A percentile compares a stretch with the other conserved stretches of the same genome.
Evolutionary conservation across 2,329 filamentous ascomycete species (phyloP).

Genomic region (Ceratocystis lukuohia): DNA sequence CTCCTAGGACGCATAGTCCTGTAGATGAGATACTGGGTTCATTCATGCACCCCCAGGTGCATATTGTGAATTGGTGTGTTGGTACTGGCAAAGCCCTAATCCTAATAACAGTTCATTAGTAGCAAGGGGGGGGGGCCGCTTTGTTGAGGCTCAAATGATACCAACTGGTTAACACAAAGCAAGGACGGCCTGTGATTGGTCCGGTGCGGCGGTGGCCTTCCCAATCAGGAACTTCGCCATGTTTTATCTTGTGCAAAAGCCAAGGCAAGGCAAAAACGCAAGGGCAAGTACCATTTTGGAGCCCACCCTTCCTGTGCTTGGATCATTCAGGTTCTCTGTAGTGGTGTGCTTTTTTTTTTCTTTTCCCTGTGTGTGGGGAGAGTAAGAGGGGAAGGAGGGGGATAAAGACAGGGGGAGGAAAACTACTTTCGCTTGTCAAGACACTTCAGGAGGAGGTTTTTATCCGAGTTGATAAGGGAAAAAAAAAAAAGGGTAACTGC

Average conservation of each 20-base stretch:
- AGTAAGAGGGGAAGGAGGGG: neutral
- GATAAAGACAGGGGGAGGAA: neutral
- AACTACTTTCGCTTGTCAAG: constrained; percentile 1
- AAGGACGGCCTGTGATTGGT: neutral
- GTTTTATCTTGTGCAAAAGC: neutral
- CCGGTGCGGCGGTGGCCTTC: neutral
- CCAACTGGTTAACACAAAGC: neutral
- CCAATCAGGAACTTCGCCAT: neutral
- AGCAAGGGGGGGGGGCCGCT: neutral
- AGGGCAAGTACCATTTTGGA: neutral
- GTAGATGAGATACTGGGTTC: neutral
- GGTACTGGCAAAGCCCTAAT: neutral
- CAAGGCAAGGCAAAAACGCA: neutral
- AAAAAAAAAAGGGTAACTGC: neutral
- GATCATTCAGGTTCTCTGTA: neutral
- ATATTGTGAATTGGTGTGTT: neutral
- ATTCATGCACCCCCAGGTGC: constrained; percentile 3
- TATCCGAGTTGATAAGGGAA: neutral
- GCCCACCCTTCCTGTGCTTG: neutral
- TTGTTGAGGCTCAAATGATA: constrained; percentile 1
- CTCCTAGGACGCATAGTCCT: neutral
- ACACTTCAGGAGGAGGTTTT: neutral
- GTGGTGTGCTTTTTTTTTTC: neutral
- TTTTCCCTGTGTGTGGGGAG: neutral
- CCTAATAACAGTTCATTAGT: neutral